These are phyloP conservation scores for Euphorbia schlechtendalii DNA, from an alignment of 441 rosid genomes.

Conservation along the genomic window DNA sequence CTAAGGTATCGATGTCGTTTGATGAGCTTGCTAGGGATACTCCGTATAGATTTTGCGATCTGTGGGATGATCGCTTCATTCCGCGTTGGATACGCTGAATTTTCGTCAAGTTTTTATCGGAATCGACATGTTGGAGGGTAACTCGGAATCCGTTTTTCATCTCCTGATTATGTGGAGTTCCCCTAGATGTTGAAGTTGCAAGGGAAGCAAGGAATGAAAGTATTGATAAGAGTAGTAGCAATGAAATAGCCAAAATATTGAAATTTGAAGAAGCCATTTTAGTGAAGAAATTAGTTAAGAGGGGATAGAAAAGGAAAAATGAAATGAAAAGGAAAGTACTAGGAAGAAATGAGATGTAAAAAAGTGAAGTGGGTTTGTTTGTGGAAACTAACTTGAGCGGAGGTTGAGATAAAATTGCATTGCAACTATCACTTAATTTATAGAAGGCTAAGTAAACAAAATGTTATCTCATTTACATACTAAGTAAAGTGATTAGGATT, in stretches of 20 bases:
- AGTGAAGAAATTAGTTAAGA: background rate
- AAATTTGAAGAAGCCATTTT: background rate
- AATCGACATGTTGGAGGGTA: constrained; percentile 56
- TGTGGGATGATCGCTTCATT: constrained; percentile 50
- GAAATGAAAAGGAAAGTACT: background rate
- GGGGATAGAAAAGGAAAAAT: background rate
- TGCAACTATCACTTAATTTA: too few species aligned
- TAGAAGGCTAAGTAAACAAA: too few species aligned
- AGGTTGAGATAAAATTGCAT: too few species aligned
- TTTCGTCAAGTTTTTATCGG: constrained; percentile 68
- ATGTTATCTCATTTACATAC: too few species aligned
- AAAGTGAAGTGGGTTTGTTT: background rate
- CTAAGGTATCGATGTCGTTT: constrained; percentile 34
- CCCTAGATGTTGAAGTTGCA: constrained; percentile 33
- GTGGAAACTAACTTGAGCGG: too few species aligned
- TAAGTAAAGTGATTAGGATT: too few species aligned
- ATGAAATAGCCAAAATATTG: background rate
- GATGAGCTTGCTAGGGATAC: constrained; percentile 31
- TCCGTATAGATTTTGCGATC: constrained; percentile 49
- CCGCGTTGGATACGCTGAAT: constrained; percentile 63
- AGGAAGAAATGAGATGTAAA: background rate
- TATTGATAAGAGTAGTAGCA: constrained; percentile 10
- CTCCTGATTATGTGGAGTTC: constrained; percentile 3
- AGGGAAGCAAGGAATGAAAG: constrained; percentile 16
- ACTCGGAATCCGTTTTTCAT: constrained; percentile 44